phyloP scores from a whole-genome alignment of 345 rosid genomes.

The Eutrema yunnanense region DNA sequence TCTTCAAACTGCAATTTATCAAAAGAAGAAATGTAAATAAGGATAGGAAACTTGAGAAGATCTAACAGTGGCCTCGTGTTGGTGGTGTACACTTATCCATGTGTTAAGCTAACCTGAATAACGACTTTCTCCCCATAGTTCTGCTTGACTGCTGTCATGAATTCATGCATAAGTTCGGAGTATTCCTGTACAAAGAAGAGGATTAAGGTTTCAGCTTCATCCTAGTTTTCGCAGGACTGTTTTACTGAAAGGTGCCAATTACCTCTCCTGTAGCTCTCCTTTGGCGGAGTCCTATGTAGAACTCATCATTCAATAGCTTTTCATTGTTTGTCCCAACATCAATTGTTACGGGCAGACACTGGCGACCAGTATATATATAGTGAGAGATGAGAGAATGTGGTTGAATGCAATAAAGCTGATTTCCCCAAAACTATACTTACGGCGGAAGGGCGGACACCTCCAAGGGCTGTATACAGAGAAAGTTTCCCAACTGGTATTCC shows the following conservation, averaged over 20 bases:
- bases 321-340: conserved; percentile 99
- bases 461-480: conserved; percentile 87
- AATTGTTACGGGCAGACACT: conserved; percentile 96
- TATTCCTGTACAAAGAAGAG: conserved; percentile 57
- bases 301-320: conserved; percentile 79
- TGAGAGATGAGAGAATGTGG: not conserved
- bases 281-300: conserved; percentile 92
- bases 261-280: conserved; percentile 97
- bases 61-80: not conserved
- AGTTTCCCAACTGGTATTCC: conserved; percentile 98
- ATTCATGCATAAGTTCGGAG: conserved; percentile 85
- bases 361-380: conserved; percentile 5
- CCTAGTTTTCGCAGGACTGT: not conserved
- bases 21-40: not conserved
- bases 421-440: conserved; percentile 42
- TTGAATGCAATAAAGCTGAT: not conserved
- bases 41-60: not conserved
- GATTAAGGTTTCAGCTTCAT: conserved; percentile 1
- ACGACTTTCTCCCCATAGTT: conserved; percentile 91
- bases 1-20: conserved; percentile 75
- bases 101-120: conserved; percentile 55
- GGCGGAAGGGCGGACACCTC: conserved; percentile 96
- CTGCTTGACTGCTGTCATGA: conserved; percentile 95
- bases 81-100: conserved; percentile 6
- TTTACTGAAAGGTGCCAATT: conserved; percentile 13